Percentiles rank a stretch among this genome's conserved stretches.
Conservation (phyloP, 169 alveolate species). For the Plasmodium chabaudi region DNA sequence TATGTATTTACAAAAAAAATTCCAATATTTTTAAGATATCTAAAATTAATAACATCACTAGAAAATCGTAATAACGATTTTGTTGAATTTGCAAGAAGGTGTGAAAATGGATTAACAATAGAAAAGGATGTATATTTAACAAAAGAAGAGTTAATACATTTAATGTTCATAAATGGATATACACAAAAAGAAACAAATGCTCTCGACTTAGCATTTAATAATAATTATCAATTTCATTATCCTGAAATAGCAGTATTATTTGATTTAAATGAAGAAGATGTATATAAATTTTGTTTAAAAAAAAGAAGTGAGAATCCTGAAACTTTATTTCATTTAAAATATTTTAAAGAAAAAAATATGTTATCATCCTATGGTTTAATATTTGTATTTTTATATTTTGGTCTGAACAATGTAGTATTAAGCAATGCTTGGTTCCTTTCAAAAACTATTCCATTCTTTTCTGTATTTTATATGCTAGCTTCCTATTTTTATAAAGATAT, state of each 20-base stretch:
- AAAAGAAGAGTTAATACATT: slow-evolving; percentile 86
- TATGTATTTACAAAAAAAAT: slow-evolving; percentile 87
- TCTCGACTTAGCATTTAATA: slow-evolving; percentile 87
- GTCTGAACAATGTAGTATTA: slow-evolving; percentile 87
- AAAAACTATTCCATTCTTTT: slow-evolving; percentile 90
- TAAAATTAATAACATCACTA: slow-evolving; percentile 87
- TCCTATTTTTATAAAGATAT: slow-evolving; percentile 87
- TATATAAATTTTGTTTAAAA: slow-evolving; percentile 88
- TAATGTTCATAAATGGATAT: slow-evolving; percentile 90
- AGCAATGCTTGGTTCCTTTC: slow-evolving; percentile 92
- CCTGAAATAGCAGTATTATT: slow-evolving; percentile 90
- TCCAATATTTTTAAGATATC: slow-evolving; percentile 87
- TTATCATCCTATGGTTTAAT: slow-evolving; percentile 89
- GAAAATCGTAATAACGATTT: slow-evolving; percentile 87
- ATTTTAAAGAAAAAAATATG: slow-evolving; percentile 82
- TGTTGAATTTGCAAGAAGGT: slow-evolving; percentile 87
- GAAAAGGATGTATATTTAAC: slow-evolving; percentile 91
- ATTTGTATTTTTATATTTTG: slow-evolving; percentile 90
- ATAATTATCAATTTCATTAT: slow-evolving; percentile 89
- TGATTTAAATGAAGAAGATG: slow-evolving; percentile 88
- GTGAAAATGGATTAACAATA: slow-evolving; percentile 89
- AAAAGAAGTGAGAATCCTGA: slow-evolving; percentile 88
- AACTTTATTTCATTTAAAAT: slow-evolving; percentile 86
- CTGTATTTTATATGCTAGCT: slow-evolving; percentile 91
- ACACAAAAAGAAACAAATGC: slow-evolving; percentile 89